Base-by-base conservation (phyloP, 768 basidiomycete genomes). In the Phlegmacium glaucopus region DNA sequence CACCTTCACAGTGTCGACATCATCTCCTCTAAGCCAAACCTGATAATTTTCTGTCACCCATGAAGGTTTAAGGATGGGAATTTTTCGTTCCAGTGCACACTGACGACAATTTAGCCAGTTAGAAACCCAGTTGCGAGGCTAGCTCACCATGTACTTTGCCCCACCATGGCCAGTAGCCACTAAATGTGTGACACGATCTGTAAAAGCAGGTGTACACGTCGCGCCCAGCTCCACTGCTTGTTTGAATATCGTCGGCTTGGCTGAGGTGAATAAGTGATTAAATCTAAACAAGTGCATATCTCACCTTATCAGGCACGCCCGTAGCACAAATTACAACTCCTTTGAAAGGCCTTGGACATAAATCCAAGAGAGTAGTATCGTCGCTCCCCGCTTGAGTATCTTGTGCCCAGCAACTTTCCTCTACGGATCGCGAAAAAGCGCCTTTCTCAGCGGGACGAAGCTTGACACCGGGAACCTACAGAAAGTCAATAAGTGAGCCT, bases 171-270 rank as follows among this genome's bases (percentile, higher is more conserved):
- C 75, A n/a, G 66, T 69, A 0, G 93, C 90, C 35, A 97, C 74
- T 16, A 97, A 76, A 70, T 95, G 93, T 0, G 92, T 94, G n/a
- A 90, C 86, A 39, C 74, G 73, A 60, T 91, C 86, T 0, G 92
- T 97, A 52, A 95, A 83, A 41, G 89, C 85, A 27, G 68, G 77
- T 12, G 79, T 75, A 37, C 79, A 74, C 4, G 66, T 67, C 22
- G 90, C 94, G 9, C 94, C 94, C 11, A 96, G 83, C 54, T 93
- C 86, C 17, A 79, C 68, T 0, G 89, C 90, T 58, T 88, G 79
- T 50, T 82, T 82, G 60, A 89, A 89, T 28, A 94, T 53, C 2
- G 76, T 75, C 0, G 80, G 75, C 91, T 94, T 50, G 12, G 25
- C 30, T 34, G 5, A 5, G 22, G 42, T 55, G n/a, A 48, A 37